Evolutionary conservation across 768 basidiomycete species (phyloP), one percentile per base, ranked within the genome.

Genomic region (Tricholomella constricta): DNA sequence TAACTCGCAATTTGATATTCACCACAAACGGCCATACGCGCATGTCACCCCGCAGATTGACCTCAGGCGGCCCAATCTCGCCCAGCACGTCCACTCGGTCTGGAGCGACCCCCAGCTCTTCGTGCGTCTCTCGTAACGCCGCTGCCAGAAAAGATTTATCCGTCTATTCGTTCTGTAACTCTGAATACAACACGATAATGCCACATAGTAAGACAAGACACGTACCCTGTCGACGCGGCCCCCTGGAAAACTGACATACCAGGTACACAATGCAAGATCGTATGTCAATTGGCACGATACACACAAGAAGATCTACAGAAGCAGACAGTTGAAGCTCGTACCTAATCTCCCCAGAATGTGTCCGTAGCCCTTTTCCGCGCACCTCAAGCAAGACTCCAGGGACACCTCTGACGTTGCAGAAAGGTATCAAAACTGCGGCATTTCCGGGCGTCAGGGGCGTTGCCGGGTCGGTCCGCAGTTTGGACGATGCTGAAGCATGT

Each of bases 281-380:
- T 10, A 36, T 31, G 36, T 47, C 34, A 17, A 31, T 14, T 32
- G 27, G n/a, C n/a, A n/a, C n/a, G n/a, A n/a, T n/a, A n/a, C n/a
- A n/a, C n/a, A n/a, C n/a, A n/a, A n/a, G n/a, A n/a, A 25, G 15
- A 11, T 22, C n/a, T 59, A 29, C 27, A 45, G 25, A 35, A 23
- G 42, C 49, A 17, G 32, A 32, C 15, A 19, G n/a, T n/a, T n/a
- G n/a, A 10, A 17, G 31, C 35, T 44, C 61, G 50, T 62, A 89
- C 90, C 90, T 90, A 29, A 91, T 82, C 74, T 91, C 88, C n/a
- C 90, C 89, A 0, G 89, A 85, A 68, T 91, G 90, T 26, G 75
- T 78, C 59, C 88, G 75, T 45, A 87, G 68, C 35, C 79, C 68
- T 60, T 82, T 81, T 14, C 81, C 82, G 58, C 90, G 77, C 27